Evolutionary conservation across 768 basidiomycete genomes (phyloP), one percentile per base, ranked within the genome.

Genomic region (Porphyrellus cyaneotinctus): DNA sequence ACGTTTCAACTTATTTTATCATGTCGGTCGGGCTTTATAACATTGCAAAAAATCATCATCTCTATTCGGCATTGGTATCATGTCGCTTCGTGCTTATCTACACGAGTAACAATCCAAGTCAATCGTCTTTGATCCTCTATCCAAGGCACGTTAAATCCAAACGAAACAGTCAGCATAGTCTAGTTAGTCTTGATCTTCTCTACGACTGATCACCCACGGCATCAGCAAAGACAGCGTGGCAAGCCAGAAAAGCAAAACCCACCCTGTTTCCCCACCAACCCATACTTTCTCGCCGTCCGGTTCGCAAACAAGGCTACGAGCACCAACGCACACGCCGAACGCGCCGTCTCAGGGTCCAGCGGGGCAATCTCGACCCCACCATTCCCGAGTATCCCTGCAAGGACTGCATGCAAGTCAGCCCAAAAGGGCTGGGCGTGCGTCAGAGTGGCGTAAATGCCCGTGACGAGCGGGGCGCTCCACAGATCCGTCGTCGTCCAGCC

Each of bases 391-490:
- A 78, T 59, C 7, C 75, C 72, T 11, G 75, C 66, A 11, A 85
- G 59, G 17, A 83, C 62, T 6, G 64, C 54, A 57, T 87, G 83
- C 36, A 77, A 49, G 26, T 85, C 81, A 1, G 78, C 80, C 85
- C 85, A 94, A 68, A 88, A 87, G 0, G 91, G 88, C 65, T 95
- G 91, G 2, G 88, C 85, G 57, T 93, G 90, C 10, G 91, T 93
- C 47, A 94, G 77, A 52, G 84, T 79, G 48, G 92, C 84, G 64
- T 90, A 94, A 11, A 94, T 64, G 1, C 76, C 87, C 12, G 91
- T 91, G 60, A 85, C 72, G 58, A 85, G 70, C 8, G 91, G 85
- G 10, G 93, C 91, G 68, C 82, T 82, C 92, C 93, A 95, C 28
- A 93, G 67, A 64, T 95, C 94, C 0, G 82, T 79, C 22, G 84